Percentiles rank a stretch among this genome's conserved stretches.
These are phyloP conservation scores for Cynanchum wilfordii DNA, from an alignment of 257 asterid species.

Conservation along the genomic window DNA sequence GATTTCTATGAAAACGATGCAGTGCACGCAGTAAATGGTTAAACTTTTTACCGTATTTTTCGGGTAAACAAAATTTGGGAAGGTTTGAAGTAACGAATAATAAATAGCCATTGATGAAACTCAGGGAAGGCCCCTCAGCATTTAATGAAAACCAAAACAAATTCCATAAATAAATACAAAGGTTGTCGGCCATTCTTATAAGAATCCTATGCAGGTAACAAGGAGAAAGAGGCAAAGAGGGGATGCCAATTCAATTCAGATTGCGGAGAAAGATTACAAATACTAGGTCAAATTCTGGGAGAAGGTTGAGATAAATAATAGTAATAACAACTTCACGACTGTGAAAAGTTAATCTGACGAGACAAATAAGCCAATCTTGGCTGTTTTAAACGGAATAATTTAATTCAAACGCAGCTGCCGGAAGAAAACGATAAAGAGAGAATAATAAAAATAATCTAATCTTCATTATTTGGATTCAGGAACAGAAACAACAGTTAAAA, in stretches of 20 bases:
- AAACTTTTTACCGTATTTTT: too few species aligned
- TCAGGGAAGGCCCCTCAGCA: background rate
- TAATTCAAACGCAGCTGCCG: background rate
- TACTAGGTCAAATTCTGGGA: background rate
- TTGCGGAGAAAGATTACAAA: background rate
- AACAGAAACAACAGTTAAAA: background rate
- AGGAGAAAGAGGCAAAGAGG: background rate
- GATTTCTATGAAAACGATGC: conserved; percentile 2
- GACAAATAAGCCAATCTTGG: background rate
- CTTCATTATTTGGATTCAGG: background rate
- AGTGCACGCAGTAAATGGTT: background rate
- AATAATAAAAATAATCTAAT: background rate
- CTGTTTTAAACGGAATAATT: background rate
- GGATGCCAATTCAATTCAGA: background rate
- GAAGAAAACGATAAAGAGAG: background rate
- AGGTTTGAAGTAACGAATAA: background rate
- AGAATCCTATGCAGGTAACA: background rate
- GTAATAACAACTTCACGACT: background rate
- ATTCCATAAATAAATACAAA: background rate
- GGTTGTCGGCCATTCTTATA: background rate
- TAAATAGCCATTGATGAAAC: background rate
- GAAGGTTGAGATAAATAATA: background rate
- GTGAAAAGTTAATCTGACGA: background rate
- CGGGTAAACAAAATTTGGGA: background rate
- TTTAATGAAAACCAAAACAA: background rate